These are phyloP conservation scores for Pleodorina starrii DNA, from an alignment of 139 green algal species.

Conservation along the genomic window DNA sequence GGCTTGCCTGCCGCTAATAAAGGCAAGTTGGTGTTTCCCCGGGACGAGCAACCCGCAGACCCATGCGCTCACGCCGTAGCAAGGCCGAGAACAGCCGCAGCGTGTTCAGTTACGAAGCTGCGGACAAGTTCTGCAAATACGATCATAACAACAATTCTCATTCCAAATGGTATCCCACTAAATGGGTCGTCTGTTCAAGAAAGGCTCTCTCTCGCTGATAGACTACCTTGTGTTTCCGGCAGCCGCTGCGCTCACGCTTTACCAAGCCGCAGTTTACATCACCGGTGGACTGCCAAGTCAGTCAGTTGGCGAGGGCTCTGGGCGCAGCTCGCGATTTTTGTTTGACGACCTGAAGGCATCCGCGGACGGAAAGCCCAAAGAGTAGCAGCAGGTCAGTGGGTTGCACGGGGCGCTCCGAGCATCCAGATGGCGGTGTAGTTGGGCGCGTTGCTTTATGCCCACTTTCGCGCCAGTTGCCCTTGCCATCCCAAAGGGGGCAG, in stretches of 20 bases:
- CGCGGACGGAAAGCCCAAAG: not conserved
- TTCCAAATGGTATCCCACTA: too few species aligned
- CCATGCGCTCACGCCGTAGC: not conserved
- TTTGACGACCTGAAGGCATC: conserved; percentile 38
- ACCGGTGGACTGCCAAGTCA: not conserved
- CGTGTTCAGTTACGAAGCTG: too few species aligned
- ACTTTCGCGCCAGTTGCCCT: too few species aligned
- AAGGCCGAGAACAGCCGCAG: not conserved
- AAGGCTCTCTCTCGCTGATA: not conserved
- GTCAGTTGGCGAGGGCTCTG: not conserved
- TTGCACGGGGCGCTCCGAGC: too few species aligned
- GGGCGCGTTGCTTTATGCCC: too few species aligned
- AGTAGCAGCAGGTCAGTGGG: not conserved
- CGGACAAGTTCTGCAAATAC: too few species aligned
- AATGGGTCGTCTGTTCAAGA: conserved; percentile 38
- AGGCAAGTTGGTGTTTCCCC: too few species aligned
- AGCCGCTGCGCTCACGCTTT: conserved; percentile 30
- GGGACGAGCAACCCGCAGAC: too few species aligned
- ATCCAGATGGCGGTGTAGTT: too few species aligned
- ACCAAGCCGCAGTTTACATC: not conserved
- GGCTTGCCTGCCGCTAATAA: too few species aligned
- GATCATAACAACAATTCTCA: too few species aligned
- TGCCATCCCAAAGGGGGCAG: too few species aligned
- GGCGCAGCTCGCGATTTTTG: not conserved
- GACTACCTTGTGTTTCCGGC: conserved; percentile 42